Conservation (phyloP, 164 flowering plant genomes). For the Berberis thunbergii region DNA sequence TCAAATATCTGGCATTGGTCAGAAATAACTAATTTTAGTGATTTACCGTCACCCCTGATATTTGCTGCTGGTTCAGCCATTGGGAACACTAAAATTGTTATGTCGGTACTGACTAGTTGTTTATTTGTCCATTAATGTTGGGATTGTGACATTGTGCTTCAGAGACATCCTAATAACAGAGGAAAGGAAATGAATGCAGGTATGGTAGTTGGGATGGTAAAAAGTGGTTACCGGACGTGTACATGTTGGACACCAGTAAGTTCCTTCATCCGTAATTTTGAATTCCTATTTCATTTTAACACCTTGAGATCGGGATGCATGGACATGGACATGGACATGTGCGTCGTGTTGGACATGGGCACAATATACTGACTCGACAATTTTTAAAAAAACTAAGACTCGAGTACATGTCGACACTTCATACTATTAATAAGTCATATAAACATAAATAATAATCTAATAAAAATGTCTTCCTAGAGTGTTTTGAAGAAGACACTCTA, state of each 20-base stretch:
- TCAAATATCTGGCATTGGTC: constrained; percentile 99
- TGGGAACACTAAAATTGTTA: constrained; percentile 84
- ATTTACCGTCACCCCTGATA: constrained; percentile 87
- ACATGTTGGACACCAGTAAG: constrained; percentile 93
- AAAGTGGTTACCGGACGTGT: constrained; percentile 96
- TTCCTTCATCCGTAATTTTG: constrained; percentile 2
- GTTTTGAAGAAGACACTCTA: too few relatives aligned
- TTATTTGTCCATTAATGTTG: not conserved
- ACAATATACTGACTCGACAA: too few relatives aligned
- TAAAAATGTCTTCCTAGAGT: too few relatives aligned
- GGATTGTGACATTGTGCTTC: not conserved
- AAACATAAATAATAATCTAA: too few relatives aligned
- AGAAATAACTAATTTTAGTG: constrained; percentile 85
- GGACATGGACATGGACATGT: too few relatives aligned
- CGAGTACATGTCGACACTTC: too few relatives aligned
- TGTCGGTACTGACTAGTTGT: constrained; percentile 36
- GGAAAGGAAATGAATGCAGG: constrained; percentile 38
- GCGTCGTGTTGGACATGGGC: too few relatives aligned
- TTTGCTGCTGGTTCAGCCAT: constrained; percentile 86
- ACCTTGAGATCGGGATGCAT: too few relatives aligned
- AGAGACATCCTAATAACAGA: not conserved
- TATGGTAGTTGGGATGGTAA: constrained; percentile 99
- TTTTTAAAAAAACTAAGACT: too few relatives aligned
- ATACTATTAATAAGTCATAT: too few relatives aligned
- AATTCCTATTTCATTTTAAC: not conserved